Base-by-base conservation (phyloP, 2,329 filamentous ascomycete species). In the Botrytis tulipae region DNA sequence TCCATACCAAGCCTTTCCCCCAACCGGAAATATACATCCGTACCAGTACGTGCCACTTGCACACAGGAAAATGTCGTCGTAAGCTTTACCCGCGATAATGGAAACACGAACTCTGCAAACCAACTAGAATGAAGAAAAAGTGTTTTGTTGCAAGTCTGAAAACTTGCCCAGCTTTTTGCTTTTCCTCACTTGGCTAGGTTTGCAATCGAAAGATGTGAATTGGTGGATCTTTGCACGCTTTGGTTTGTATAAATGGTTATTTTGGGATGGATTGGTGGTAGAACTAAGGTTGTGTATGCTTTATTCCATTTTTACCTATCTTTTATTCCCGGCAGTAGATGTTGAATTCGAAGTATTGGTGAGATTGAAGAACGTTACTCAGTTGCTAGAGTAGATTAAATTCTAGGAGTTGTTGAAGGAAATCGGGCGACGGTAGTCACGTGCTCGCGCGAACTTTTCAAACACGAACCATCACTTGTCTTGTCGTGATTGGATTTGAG, bases 81-180 rank as follows among this genome's bases (percentile, higher is more conserved):
- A 71, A 71, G 69, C 69, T 71, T 65, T 71, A 71, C 22, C 69
- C 69, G 59, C 63, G 54, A 65, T 42, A 57, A 40, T 68, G 35
- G 66, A 68, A 35, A 40, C 29, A 71, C 40, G 29, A 62, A n/a
- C 3, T 25, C 12, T 51, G 22, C 25, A 63, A 25, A 35, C 54
- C 51, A 46, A 70, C 51, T 44, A 70, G 18, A 62, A 9, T 71
- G 59, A 29, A 63, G 44, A 42, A 63, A 48, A 71, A 29, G 1
- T 0, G 22, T 67, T 68, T 72, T 72, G 70, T 72, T 72, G 70
- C 62, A 72, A 57, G 37, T 72, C 70, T 59, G n/a, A 68, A 35
- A 46, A 60, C 29, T 72, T 60, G 70, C 70, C 70, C 70, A 72
- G 70, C 37, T 61, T 72, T 72, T 40, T 72, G 48, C 35, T 68